Evolutionary conservation across 352 stramenopile genomes (phyloP), one percentile per base, ranked within the genome.

Genomic region (Globisporangium cederbergense): DNA sequence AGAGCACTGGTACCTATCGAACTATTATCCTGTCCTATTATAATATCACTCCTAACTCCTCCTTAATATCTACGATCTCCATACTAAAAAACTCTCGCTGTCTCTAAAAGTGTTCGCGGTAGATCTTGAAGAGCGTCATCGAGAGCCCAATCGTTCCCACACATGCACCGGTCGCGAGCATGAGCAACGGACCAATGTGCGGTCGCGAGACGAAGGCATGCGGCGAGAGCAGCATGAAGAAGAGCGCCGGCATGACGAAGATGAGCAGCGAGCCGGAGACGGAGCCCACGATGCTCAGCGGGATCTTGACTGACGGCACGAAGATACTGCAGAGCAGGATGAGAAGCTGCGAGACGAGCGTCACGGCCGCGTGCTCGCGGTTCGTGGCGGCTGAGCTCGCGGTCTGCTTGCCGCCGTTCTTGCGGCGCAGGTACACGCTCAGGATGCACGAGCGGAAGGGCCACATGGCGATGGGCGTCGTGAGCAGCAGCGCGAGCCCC

Each of bases 191-290:
- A 0, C 83, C 83, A 2, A 52, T 10, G 60, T 92, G 74, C 32
- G 70, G 47, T 10, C 68, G 60, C 32, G 76, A 81, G 0, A 88
- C 11, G 4, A 90, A 57, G 2, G 78, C 71, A 1, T 75, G 68
- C 7, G 54, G 67, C 20, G 75, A 76, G 64, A 87, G 83, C 62
- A 93, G 62, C 68, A 91, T 71, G 74, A 73, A 93, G 66, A 91
- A 93, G 53, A 93, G 70, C 42, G 83, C 80, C 47, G 83, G 81
- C 79, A 93, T 85, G 62, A 93, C 83, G 68, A 91, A 91, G 62
- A 93, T 93, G 55, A 93, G 63, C 34, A 93, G 62, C 61, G 83
- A 93, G n/a, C 83, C 81, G 2, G 80, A 87, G 40, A 66, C 52
- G 5, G 79, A 90, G 36, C 83, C 83, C 25, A 93, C 83, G 63